phyloP scores from a whole-genome alignment of 495 filamentous ascomycete genomes.

The Penicillium roqueforti region DNA sequence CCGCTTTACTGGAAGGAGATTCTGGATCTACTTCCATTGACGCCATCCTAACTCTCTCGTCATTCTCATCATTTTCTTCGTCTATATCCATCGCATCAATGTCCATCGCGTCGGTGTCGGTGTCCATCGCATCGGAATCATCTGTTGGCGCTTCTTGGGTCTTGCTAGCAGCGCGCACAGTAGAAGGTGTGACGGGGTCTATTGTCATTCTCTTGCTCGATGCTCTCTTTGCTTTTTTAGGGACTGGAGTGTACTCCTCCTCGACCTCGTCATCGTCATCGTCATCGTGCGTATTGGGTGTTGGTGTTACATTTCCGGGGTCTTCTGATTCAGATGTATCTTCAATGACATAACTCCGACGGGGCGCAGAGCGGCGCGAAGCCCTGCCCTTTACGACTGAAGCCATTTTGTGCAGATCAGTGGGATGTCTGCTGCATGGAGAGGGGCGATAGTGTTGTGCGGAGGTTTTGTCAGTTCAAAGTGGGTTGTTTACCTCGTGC shows the following conservation, averaged over 20 bases:
- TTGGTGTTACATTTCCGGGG: slow-evolving; percentile 51
- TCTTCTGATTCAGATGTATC: slow-evolving; percentile 67
- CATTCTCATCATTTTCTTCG: slow-evolving; percentile 35
- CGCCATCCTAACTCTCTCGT: slow-evolving; percentile 33
- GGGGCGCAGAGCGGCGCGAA: slow-evolving; percentile 67
- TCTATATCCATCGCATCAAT: slow-evolving; percentile 8
- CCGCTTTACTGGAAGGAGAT: slow-evolving; percentile 60
- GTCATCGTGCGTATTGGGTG: slow-evolving; percentile 36
- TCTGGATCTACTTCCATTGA: slow-evolving; percentile 48
- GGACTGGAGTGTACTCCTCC: slow-evolving; percentile 77
- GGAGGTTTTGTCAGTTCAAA: slow-evolving; percentile 28
- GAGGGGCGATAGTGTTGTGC: slow-evolving; percentile 19
- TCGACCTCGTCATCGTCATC: slow-evolving; percentile 55
- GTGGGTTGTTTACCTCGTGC: slow-evolving; percentile 47
- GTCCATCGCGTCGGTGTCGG: slow-evolving; percentile 22
- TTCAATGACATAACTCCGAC: slow-evolving; percentile 67
- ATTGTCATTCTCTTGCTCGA: slow-evolving; percentile 55
- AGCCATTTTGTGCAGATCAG: slow-evolving; percentile 44
- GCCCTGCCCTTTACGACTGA: slow-evolving; percentile 65
- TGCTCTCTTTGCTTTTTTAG: slow-evolving; percentile 44
- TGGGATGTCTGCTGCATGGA: slow-evolving; percentile 26
- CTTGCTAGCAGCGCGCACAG: slow-evolving; percentile 32
- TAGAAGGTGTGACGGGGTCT: slow-evolving; percentile 46
- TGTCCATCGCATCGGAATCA: slow-evolving; percentile 31
- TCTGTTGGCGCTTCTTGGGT: slow-evolving; percentile 33